Conservation (phyloP, 306 rosid species). For the Hylodesmum podocarpum region DNA sequence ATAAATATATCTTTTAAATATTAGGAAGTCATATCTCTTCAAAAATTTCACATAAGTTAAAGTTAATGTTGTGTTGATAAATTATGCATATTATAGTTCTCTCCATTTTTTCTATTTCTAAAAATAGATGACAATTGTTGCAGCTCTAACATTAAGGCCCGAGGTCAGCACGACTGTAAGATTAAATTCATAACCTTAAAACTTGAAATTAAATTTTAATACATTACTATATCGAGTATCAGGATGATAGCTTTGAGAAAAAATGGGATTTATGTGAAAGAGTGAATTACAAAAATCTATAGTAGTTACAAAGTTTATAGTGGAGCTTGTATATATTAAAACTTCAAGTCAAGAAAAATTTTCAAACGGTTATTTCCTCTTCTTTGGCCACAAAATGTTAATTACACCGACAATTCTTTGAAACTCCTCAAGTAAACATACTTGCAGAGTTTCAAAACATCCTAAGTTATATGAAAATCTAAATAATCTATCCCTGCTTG, state of each 20-base stretch:
- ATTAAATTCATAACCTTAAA: too few relatives aligned
- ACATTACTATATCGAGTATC: background rate
- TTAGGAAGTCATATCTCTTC: too few relatives aligned
- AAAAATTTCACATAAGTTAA: too few relatives aligned
- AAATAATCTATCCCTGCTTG: background rate
- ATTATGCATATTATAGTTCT: too few relatives aligned
- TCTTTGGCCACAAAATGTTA: background rate
- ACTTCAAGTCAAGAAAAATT: background rate
- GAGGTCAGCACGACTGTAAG: too few relatives aligned
- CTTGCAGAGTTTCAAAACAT: background rate
- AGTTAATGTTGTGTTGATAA: too few relatives aligned
- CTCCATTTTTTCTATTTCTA: constrained; percentile 50
- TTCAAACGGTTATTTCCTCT: background rate
- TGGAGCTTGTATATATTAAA: background rate
- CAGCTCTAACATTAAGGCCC: constrained; percentile 61
- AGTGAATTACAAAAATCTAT: background rate
- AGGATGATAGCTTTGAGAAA: background rate
- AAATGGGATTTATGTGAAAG: background rate
- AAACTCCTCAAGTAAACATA: background rate
- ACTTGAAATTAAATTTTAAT: background rate
- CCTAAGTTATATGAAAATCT: background rate
- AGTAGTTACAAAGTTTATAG: too few relatives aligned
- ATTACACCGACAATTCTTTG: background rate
- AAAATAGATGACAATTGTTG: constrained; percentile 48
- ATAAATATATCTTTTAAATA: too few relatives aligned